A percentile compares a stretch with the other conserved stretches of the same genome.
Conservation (phyloP, 306 rosid species). For the Cajanus cajan region DNA sequence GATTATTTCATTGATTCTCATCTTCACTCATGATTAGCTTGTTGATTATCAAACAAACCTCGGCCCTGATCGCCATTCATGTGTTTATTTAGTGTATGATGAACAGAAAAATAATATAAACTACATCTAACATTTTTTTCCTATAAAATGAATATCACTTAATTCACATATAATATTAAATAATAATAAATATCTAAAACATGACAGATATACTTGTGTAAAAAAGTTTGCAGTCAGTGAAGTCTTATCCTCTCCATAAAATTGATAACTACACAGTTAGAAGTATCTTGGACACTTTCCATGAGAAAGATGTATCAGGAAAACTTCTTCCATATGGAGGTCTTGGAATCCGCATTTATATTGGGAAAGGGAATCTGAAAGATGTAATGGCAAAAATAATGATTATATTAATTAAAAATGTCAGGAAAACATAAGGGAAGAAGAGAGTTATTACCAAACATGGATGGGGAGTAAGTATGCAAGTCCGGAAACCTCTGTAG, state of each 20-base stretch:
- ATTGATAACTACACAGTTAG: not conserved
- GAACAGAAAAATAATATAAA: not conserved
- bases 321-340: constrained; percentile 34
- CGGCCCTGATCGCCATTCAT: not conserved
- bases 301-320: too few relatives aligned
- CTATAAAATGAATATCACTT: not conserved
- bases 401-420: not conserved
- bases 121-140: not conserved
- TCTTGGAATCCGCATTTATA: constrained; percentile 32
- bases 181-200: not conserved
- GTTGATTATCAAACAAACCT: not conserved
- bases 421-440: not conserved
- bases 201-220: not conserved
- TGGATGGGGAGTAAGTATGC: not conserved
- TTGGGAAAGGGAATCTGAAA: constrained; percentile 45
- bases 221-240: not conserved
- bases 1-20: not conserved
- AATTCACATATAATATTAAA: not conserved
- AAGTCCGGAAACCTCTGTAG: not conserved
- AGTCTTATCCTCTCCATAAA: not conserved
- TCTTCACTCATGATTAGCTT: too few relatives aligned
- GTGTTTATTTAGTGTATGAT: not conserved
- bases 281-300: constrained; percentile 30
- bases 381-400: constrained; percentile 21
- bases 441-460: constrained; percentile 23